Evolutionary conservation across 768 basidiomycete genomes (phyloP).

Genomic region (Suillus sp.): DNA sequence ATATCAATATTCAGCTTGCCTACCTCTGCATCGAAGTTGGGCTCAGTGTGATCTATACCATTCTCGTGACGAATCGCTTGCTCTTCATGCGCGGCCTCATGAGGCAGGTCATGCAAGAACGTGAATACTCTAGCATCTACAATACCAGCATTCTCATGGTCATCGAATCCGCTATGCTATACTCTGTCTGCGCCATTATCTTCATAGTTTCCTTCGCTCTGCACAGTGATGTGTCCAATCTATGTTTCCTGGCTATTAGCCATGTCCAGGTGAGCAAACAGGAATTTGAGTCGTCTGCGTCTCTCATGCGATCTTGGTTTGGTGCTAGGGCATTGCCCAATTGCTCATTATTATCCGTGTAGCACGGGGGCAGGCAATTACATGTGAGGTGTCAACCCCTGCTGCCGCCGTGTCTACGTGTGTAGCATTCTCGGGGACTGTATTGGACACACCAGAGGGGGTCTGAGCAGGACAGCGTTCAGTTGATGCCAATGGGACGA

Average conservation of each 20-base stretch:
- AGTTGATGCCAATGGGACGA: not conserved
- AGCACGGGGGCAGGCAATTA: constrained; percentile 2
- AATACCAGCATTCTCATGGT: constrained; percentile 30
- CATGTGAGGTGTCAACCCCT: not conserved
- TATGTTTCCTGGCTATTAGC: constrained; percentile 27
- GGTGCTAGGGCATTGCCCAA: not conserved
- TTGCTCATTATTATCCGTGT: constrained; percentile 1
- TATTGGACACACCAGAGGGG: not conserved
- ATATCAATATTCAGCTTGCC: constrained; percentile 20
- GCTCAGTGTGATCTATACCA: constrained; percentile 29
- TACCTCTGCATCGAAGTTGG: constrained; percentile 26
- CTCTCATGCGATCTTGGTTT: not conserved
- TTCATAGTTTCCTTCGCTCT: constrained; percentile 29
- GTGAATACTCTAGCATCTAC: constrained; percentile 18
- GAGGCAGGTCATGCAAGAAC: constrained; percentile 16
- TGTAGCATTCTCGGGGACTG: not conserved
- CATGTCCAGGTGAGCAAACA: constrained; percentile 11
- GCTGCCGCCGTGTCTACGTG: not conserved
- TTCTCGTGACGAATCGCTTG: constrained; percentile 28
- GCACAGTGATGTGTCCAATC: constrained; percentile 21
- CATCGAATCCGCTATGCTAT: constrained; percentile 33
- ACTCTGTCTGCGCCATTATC: constrained; percentile 26
- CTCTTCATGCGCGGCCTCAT: constrained; percentile 21
- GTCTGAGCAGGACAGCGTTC: not conserved
- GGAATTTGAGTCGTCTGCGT: not conserved